These are phyloP conservation scores for Omphalea diandra DNA, from an alignment of 441 rosid genomes.

Conservation along the genomic window DNA sequence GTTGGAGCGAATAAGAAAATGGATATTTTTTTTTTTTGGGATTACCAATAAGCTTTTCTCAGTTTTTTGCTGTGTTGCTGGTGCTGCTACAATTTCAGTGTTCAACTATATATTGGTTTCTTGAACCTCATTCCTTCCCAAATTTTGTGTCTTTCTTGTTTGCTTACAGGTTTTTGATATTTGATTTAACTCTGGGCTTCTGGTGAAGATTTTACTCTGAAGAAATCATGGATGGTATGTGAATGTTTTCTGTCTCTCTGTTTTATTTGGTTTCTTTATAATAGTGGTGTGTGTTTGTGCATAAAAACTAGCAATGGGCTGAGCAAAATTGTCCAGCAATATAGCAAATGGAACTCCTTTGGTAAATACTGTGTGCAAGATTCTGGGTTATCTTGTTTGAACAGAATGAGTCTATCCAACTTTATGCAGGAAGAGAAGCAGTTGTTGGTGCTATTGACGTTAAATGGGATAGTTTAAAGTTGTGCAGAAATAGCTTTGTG, in stretches of 20 bases:
- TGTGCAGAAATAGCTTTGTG: background rate
- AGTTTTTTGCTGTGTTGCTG: background rate
- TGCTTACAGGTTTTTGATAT: conserved; percentile 31
- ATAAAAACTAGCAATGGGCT: background rate
- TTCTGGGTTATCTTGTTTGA: background rate
- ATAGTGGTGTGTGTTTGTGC: background rate
- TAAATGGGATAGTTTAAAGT: background rate
- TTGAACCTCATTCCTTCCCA: background rate
- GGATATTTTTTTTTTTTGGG: background rate
- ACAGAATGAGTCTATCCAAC: background rate
- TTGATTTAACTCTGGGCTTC: conserved; percentile 3
- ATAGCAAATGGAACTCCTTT: too few relatives aligned
- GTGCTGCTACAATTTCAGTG: background rate
- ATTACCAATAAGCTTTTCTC: too few relatives aligned
- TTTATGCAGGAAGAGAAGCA: background rate
- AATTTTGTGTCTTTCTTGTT: conserved; percentile 14
- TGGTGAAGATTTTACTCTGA: conserved; percentile 17
- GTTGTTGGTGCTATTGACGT: background rate
- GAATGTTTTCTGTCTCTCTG: conserved; percentile 18
- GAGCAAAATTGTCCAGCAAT: background rate
- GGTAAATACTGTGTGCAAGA: background rate
- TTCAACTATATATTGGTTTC: background rate
- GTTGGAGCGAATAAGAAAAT: background rate
- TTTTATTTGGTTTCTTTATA: background rate
- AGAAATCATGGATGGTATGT: conserved; percentile 74